Evolutionary conservation across 495 filamentous ascomycete species (phyloP).

Genomic region (Hypoxylon lenormandii): DNA sequence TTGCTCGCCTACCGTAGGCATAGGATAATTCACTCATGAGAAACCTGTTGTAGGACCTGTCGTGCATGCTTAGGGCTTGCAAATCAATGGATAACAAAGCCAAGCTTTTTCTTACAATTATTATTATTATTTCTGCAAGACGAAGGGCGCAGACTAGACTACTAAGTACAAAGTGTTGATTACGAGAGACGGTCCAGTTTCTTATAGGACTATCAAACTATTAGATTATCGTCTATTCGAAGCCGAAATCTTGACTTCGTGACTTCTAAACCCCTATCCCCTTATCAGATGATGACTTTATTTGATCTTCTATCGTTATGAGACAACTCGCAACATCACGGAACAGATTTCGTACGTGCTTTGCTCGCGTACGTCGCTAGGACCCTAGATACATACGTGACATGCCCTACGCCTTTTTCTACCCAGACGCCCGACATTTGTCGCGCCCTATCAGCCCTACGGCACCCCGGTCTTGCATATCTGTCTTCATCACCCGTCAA

Average conservation of each 20-base stretch:
- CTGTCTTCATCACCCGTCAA: constrained; percentile 1
- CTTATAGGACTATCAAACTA: constrained; percentile 1
- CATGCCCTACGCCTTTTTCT: not conserved
- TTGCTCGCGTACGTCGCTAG: not conserved
- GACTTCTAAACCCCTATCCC: not conserved
- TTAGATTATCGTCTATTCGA: not conserved
- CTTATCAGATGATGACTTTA: not conserved
- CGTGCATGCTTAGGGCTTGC: constrained; percentile 23
- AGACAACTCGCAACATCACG: not conserved
- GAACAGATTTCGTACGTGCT: not conserved
- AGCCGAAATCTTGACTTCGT: not conserved
- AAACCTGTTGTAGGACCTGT: constrained; percentile 23
- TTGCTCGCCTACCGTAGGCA: not conserved
- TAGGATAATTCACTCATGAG: constrained; percentile 25
- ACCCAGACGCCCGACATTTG: constrained; percentile 6
- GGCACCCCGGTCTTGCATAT: constrained; percentile 20
- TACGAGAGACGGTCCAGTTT: constrained; percentile 9
- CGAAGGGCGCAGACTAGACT: constrained; percentile 36
- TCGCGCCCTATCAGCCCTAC: constrained; percentile 41
- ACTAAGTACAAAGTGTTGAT: constrained; percentile 23
- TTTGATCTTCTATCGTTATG: constrained; percentile 3
- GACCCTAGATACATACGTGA: constrained; percentile 1
- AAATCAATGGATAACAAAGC: constrained; percentile 22
- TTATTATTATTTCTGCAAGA: constrained; percentile 10
- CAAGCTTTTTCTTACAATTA: constrained; percentile 8